Evolutionary conservation across 306 rosid species (phyloP).

Genomic region (Prunus armeniaca): DNA sequence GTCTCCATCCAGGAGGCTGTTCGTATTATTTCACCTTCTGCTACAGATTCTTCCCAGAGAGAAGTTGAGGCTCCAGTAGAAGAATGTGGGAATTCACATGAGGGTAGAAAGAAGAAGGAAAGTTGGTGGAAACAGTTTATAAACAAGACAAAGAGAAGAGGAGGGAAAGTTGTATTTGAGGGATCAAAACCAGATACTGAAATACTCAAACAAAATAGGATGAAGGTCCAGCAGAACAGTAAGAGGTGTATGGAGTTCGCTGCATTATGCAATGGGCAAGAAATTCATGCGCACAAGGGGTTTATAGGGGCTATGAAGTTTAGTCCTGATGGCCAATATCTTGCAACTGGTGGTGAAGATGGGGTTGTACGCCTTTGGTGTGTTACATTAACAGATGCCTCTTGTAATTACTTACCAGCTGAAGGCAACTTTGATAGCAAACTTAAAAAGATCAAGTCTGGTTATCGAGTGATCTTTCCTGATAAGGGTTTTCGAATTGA

Average conservation of each 20-base stretch:
- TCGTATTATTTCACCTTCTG: constrained; percentile 9
- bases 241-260: constrained; percentile 64
- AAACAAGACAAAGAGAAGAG: constrained; percentile 24
- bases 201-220: constrained; percentile 20
- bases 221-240: constrained; percentile 49
- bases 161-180: constrained; percentile 13
- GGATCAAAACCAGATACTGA: constrained; percentile 25
- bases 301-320: constrained; percentile 80
- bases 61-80: constrained; percentile 32
- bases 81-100: constrained; percentile 25
- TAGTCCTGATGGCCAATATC: constrained; percentile 74
- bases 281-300: constrained; percentile 77
- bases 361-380: constrained; percentile 77
- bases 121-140: constrained; percentile 60
- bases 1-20: constrained; percentile 18
- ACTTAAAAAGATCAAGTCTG: constrained; percentile 36
- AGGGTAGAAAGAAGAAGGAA: constrained; percentile 33
- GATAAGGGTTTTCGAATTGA: constrained; percentile 61
- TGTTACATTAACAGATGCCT: constrained; percentile 38
- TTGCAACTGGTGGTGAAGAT: constrained; percentile 96
- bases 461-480: constrained; percentile 53
- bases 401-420: constrained; percentile 32
- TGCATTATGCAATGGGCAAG: constrained; percentile 64
- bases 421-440: constrained; percentile 27
- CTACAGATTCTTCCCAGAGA: constrained; percentile 18